Base-by-base conservation (phyloP, 768 basidiomycete species). In the Inosperma sp. region DNA sequence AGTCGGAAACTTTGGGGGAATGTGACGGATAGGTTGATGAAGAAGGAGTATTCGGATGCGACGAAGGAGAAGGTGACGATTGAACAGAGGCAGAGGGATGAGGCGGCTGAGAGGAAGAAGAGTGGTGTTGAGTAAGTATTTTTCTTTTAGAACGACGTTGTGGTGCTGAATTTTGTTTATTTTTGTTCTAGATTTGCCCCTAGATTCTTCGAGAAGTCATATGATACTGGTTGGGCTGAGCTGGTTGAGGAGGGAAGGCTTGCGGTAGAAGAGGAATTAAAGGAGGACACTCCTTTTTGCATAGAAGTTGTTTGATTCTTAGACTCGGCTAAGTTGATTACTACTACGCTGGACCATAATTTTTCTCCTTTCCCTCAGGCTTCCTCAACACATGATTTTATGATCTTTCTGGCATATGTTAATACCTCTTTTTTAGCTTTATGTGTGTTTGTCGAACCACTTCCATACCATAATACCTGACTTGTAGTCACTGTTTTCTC, bases 1-100 rank as follows among this genome's bases (percentile, higher is more conserved):
- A 94, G 92, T 54, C 73, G 93, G 52, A 82, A 80, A 71, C 66
- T 98, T 48, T 98, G 96, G 96, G 83, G 86, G 50, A 77, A 65
- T 47, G 89, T 97, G 17, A 95, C 94, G 44, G 75, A 70, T 37
- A 73, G 78, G 52, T 68, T 98, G 50, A 42, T 88, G 36, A 78
- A 71, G 62, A 98, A 96, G 78, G 88, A 94, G 62, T 99, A 80
- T 68, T 77, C 80, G 19, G 91, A 94, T 34, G 96, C 96, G 46
- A 97, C 92, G 51, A 88, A 78, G 73, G 81, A 87, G 72, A 99
- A 99, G 76, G 80, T 93, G 46, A 68, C 68, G 4, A 95, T 99
- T 49, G 96, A 99, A 71, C 95, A 98, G 77, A 80, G 65, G 62
- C 96, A 98, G 74, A 73, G 96, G 44, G 93, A 97, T 53, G 79